Evolutionary conservation across 495 filamentous ascomycete species (phyloP), one percentile per base, ranked within the genome.

Genomic region (Tuber borchii): DNA sequence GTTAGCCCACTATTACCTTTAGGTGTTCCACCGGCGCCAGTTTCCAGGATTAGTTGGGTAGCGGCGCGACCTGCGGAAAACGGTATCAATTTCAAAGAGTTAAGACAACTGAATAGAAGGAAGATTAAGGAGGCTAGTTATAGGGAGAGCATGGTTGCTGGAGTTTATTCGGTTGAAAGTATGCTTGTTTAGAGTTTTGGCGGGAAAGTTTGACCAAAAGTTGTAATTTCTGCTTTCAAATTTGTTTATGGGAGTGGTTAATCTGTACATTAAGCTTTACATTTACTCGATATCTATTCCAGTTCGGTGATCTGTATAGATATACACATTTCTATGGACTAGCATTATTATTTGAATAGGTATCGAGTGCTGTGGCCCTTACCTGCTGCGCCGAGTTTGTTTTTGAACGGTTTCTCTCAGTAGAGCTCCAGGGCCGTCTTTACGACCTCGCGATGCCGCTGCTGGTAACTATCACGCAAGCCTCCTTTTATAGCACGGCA

Each of bases 91-190:
- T 34, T 65, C 56, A 65, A 65, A 17, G 56, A 68, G 31, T 56
- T 26, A 37, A 72, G 74, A 40, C 73, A 75, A 14, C 26, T 71
- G 31, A 76, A 70, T 17, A 75, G 69, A 71, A 83, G 82, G 61
- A 43, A 43, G 69, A 74, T 69, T 1, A 73, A 74, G 31, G 74
- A 82, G 61, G 73, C 65, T 22, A 78, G 70, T 16, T 75, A 73
- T 39, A 76, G 81, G 46, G 73, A 79, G 61, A 82, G 81, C 65
- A 72, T 81, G 76, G 78, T 76, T 2, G 74, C 74, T 39, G 81
- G 81, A 37, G 74, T 83, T 71, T 83, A 83, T 74, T 81, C 78
- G 72, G 74, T 83, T 46, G 81, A 83, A 70, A 83, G 74, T 73
- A 79, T 83, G 69, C 72, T 83, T 75, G 79, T 83, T 71, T 83